Conservation (phyloP, 768 basidiomycete genomes). For the Coprinopsis marcescibilis region DNA sequence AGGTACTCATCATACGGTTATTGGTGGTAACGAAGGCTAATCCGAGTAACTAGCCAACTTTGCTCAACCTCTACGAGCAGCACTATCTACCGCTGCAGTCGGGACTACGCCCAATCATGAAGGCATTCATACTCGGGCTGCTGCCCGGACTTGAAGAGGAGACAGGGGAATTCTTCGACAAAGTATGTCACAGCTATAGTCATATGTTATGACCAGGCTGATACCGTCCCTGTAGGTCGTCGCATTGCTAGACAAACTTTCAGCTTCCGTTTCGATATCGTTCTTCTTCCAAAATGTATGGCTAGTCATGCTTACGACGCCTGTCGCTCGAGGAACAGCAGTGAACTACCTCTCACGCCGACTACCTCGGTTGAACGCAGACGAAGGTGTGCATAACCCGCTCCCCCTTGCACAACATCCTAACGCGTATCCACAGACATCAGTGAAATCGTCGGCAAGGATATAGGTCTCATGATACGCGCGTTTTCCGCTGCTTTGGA, state of each 20-base stretch:
- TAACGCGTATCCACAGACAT: slow-evolving; percentile 41
- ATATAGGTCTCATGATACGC: slow-evolving; percentile 91
- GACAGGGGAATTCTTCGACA: slow-evolving; percentile 95
- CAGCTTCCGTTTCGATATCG: slow-evolving; percentile 74
- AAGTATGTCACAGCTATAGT: slow-evolving; percentile 35
- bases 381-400: slow-evolving; percentile 51
- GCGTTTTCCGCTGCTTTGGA: slow-evolving; percentile 89
- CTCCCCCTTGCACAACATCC: neutral
- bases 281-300: slow-evolving; percentile 97
- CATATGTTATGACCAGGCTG: slow-evolving; percentile 1
- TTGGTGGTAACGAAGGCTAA: neutral
- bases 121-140: slow-evolving; percentile 88
- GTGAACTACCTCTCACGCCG: slow-evolving; percentile 83
- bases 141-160: slow-evolving; percentile 97
- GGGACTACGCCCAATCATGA: slow-evolving; percentile 82
- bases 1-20: slow-evolving; percentile 38
- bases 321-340: slow-evolving; percentile 77
- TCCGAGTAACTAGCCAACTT: slow-evolving; percentile 53
- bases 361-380: slow-evolving; percentile 60
- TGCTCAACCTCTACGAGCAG: slow-evolving; percentile 89
- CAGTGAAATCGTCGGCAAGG: slow-evolving; percentile 67
- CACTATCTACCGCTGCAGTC: slow-evolving; percentile 85
- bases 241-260: slow-evolving; percentile 71
- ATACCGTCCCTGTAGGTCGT: slow-evolving; percentile 50
- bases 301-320: slow-evolving; percentile 87